Evolutionary conservation across 1,284 basidiomycete genomes (phyloP).

Genomic region (Pseudozyma thailandica): DNA sequence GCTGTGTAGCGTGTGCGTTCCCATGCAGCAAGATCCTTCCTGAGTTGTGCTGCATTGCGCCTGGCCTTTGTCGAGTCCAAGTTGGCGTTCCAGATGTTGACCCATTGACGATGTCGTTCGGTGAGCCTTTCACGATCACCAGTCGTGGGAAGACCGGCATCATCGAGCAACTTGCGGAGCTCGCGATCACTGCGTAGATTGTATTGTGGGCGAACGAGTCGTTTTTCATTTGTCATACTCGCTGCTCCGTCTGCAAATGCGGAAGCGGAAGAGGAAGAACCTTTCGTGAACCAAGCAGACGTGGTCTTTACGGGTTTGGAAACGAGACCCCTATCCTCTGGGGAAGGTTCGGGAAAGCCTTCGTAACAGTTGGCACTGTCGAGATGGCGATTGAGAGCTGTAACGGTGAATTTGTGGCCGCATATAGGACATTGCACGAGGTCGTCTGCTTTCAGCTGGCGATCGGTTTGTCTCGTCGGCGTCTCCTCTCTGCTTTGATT

Average conservation of each 20-base stretch:
- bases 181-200: constrained; percentile 52
- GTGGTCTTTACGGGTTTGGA: constrained; percentile 16
- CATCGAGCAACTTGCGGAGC: constrained; percentile 55
- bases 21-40: constrained; percentile 53
- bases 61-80: constrained; percentile 58
- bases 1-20: constrained; percentile 42
- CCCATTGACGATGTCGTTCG: constrained; percentile 63
- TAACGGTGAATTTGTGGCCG: constrained; percentile 49
- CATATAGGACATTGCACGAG: constrained; percentile 61
- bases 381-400: constrained; percentile 58
- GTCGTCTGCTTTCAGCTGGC: constrained; percentile 38
- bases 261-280: constrained; percentile 5
- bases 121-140: constrained; percentile 53
- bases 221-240: constrained; percentile 34
- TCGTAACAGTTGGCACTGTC: constrained; percentile 47
- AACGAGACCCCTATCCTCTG: constrained; percentile 36
- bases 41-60: constrained; percentile 35
- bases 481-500: not conserved
- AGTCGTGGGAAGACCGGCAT: constrained; percentile 37
- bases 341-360: constrained; percentile 45
- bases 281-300: constrained; percentile 36
- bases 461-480: constrained; percentile 3
- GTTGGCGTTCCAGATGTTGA: constrained; percentile 66
- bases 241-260: constrained; percentile 10
- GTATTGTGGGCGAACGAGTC: constrained; percentile 60